Evolutionary conservation across 192 early-diverging fungal genomes (phyloP).

Genomic region (Thamnidium elegans): DNA sequence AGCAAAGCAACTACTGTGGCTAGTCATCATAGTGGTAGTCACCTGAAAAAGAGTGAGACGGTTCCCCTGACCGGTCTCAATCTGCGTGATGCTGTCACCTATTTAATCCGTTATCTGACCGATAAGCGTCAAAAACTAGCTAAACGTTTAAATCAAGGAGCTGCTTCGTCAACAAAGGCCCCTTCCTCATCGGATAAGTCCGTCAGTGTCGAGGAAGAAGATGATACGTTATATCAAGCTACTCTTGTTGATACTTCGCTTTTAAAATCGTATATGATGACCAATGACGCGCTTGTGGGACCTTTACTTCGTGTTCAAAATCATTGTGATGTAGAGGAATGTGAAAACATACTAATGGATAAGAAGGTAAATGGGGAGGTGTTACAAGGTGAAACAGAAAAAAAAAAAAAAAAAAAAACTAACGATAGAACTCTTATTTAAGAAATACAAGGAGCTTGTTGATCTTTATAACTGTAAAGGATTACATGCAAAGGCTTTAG

Average conservation of each 20-base stretch:
- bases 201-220: slow-evolving; percentile 29
- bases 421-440: not conserved
- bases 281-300: slow-evolving; percentile 83
- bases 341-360: slow-evolving; percentile 75
- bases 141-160: slow-evolving; percentile 42
- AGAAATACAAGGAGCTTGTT: slow-evolving; percentile 86
- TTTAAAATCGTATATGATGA: slow-evolving; percentile 85
- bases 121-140: slow-evolving; percentile 78
- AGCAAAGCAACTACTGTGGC: slow-evolving; percentile 16
- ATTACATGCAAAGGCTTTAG: slow-evolving; percentile 85
- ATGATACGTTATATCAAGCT: slow-evolving; percentile 48
- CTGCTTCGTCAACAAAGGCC: slow-evolving; percentile 18
- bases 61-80: slow-evolving; percentile 44
- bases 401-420: not conserved
- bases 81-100: slow-evolving; percentile 54
- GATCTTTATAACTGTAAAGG: slow-evolving; percentile 92
- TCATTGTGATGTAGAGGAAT: slow-evolving; percentile 83
- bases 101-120: slow-evolving; percentile 85
- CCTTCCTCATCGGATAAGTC: slow-evolving; percentile 37
- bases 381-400: not conserved
- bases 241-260: slow-evolving; percentile 86
- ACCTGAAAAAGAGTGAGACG: slow-evolving; percentile 1
- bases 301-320: slow-evolving; percentile 87
- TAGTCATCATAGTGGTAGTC: slow-evolving; percentile 8
- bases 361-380: slow-evolving; percentile 50